Percentiles rank a stretch among this genome's conserved stretches.
Conservation (phyloP, 331 rosid species). For the Spiraea crenata region DNA sequence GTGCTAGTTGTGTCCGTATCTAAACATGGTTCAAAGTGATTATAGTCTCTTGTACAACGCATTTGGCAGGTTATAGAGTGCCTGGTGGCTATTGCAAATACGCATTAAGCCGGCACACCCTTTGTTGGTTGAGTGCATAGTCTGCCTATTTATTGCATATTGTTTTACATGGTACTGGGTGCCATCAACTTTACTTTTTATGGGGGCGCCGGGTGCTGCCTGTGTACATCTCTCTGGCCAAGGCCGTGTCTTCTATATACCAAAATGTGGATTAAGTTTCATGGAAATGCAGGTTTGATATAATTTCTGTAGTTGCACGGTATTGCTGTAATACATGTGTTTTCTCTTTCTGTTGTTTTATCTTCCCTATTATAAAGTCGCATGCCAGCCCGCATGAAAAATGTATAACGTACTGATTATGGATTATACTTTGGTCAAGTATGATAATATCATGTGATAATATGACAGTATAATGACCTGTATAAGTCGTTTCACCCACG, state of each 20-base stretch:
- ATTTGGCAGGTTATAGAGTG: conserved; percentile 24
- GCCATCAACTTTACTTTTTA: background rate
- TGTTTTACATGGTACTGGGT: background rate
- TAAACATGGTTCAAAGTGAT: background rate
- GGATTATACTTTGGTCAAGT: too few species aligned
- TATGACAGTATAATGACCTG: too few species aligned
- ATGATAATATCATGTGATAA: too few species aligned
- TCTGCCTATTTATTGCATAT: background rate
- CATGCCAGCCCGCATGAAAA: too few species aligned
- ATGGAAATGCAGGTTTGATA: background rate
- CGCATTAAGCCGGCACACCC: background rate
- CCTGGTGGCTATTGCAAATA: background rate
- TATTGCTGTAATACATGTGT: background rate
- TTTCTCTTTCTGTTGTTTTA: background rate
- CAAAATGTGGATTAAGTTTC: background rate
- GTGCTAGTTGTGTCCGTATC: background rate
- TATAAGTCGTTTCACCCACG: too few species aligned
- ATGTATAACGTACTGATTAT: too few species aligned
- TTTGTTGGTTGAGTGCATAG: background rate
- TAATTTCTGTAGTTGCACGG: background rate
- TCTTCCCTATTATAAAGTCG: too few species aligned
- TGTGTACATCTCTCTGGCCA: background rate
- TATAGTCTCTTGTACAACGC: background rate
- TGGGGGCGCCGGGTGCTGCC: background rate
- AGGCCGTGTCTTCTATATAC: background rate